These are phyloP conservation scores for Exophiala spinifera DNA, from an alignment of 2,329 filamentous ascomycete genomes.

Conservation along the genomic window DNA sequence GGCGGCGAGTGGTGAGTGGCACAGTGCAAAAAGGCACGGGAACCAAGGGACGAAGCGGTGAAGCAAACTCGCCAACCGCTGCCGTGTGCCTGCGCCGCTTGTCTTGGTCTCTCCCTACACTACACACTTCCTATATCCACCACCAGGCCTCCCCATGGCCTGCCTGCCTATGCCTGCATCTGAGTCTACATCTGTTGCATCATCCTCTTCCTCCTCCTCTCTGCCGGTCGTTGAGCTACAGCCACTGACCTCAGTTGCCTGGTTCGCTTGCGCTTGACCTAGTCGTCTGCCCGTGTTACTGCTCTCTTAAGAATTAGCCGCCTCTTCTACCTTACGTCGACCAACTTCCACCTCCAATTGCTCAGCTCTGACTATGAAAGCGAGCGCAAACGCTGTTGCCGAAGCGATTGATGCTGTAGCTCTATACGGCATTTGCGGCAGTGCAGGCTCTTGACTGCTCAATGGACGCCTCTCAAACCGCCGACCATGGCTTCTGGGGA, in stretches of 20 bases:
- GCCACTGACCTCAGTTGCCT: background rate
- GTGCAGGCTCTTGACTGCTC: background rate
- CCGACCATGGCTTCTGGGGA: slow-evolving; percentile 22
- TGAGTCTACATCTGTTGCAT: background rate
- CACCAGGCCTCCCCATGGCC: no score
- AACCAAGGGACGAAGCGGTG: slow-evolving; percentile 1
- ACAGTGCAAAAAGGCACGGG: background rate
- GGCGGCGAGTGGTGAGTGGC: background rate
- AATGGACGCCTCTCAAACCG: slow-evolving; percentile 19
- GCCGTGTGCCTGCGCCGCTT: background rate
- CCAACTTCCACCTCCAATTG: background rate
- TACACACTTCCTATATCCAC: no score
- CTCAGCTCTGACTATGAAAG: slow-evolving; percentile 17
- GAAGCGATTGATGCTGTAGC: slow-evolving; percentile 11
- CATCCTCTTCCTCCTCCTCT: background rate
- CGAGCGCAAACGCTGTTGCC: background rate
- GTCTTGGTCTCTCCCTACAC: no score
- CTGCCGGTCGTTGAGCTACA: background rate
- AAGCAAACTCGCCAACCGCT: background rate
- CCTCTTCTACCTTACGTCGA: background rate
- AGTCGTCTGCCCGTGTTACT: background rate
- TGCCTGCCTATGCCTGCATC: no score
- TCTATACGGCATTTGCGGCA: slow-evolving; percentile 2
- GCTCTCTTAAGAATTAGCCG: background rate
- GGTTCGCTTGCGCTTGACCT: no score